phyloP scores from a whole-genome alignment of 169 alveolate genomes.

The Nephromyces sp. region DNA sequence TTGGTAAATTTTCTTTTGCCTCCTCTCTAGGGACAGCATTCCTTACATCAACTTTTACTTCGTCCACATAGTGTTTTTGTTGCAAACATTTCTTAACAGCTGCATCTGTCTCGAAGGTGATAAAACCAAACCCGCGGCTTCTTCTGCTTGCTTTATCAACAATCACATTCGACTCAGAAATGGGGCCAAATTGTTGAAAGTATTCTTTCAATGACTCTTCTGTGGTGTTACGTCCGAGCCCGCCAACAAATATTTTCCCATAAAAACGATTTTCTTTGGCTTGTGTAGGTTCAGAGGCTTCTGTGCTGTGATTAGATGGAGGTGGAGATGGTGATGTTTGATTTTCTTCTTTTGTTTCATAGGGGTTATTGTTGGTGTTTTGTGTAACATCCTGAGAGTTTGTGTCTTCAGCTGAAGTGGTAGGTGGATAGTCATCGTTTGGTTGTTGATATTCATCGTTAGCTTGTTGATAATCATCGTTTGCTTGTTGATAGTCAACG shows the following conservation, averaged over 20 bases:
- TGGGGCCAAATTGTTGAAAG: constrained; percentile 44
- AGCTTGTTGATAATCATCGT: no score
- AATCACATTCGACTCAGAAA: constrained; percentile 36
- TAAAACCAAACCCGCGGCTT: constrained; percentile 81
- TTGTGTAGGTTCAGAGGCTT: no score
- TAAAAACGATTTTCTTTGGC: no score
- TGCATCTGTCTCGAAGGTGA: constrained; percentile 45
- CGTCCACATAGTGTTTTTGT: constrained; percentile 52
- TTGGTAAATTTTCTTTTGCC: constrained; percentile 3
- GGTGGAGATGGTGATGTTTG: no score
- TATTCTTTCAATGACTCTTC: constrained; percentile 27
- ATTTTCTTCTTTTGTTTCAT: no score
- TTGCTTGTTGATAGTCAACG: no score
- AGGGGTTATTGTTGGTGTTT: no score
- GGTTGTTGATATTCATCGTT: no score
- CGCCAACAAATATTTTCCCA: background rate
- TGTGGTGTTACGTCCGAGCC: background rate
- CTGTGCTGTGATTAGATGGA: no score
- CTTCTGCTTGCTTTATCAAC: constrained; percentile 61
- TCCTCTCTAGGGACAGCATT: constrained; percentile 27
- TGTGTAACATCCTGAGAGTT: no score
- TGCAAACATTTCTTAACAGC: constrained; percentile 34
- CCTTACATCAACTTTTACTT: constrained; percentile 32
- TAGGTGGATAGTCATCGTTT: no score
- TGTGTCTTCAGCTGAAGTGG: no score